phyloP scores from a whole-genome alignment of 1,139 yeast genomes.

The Kodamaea derodonti region DNA sequence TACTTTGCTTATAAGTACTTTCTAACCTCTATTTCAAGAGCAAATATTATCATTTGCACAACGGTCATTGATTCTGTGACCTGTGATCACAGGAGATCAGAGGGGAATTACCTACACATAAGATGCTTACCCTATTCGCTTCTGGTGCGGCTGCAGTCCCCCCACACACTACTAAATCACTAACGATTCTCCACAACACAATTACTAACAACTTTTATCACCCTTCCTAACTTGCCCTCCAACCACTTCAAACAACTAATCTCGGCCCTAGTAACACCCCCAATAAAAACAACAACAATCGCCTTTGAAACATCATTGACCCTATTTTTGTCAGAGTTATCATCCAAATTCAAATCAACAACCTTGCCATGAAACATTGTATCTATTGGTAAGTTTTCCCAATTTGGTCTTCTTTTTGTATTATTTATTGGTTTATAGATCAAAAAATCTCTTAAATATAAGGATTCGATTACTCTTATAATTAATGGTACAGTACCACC shows the following conservation, averaged over 20 bases:
- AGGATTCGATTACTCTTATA: constrained; percentile 47
- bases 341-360: constrained; percentile 33
- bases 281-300: constrained; percentile 53
- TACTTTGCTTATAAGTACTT: too few species aligned
- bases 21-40: too few species aligned
- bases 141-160: too few species aligned
- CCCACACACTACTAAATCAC: too few species aligned
- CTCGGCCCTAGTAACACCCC: constrained; percentile 82
- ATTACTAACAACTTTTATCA: constrained; percentile 52
- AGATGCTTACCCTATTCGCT: too few species aligned
- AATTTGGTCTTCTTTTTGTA: constrained; percentile 37
- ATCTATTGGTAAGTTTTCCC: constrained; percentile 40
- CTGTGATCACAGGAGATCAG: too few species aligned
- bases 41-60: too few species aligned
- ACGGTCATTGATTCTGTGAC: too few species aligned
- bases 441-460: constrained; percentile 45
- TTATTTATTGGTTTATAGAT: constrained; percentile 41
- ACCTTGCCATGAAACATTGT: constrained; percentile 38
- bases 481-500: constrained; percentile 50
- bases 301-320: constrained; percentile 28
- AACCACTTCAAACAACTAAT: constrained; percentile 60
- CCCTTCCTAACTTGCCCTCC: constrained; percentile 35
- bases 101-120: too few species aligned
- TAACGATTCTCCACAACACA: constrained; percentile 47
- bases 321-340: constrained; percentile 22